A percentile compares a stretch with the other conserved stretches of the same genome.
phyloP scores from a whole-genome alignment of 2,329 filamentous ascomycete genomes.

The Fusarium sororula region DNA sequence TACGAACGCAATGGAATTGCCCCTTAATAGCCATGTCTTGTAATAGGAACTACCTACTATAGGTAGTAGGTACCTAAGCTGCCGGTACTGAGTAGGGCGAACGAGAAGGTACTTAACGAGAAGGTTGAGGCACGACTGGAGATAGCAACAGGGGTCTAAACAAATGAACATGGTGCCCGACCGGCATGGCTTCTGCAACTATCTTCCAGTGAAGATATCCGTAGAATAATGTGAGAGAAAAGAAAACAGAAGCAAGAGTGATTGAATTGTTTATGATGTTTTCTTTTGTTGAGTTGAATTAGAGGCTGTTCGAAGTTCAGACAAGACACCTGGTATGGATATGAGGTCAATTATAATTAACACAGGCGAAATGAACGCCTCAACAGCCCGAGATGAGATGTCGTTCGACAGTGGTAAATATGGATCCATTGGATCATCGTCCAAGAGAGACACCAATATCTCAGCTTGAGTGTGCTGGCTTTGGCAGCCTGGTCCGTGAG shows the following conservation, averaged over 20 bases:
- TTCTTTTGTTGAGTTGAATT: not conserved
- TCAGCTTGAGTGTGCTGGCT: not conserved
- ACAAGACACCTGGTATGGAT: not conserved
- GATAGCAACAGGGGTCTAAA: slow-evolving; percentile 18
- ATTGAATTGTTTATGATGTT: not conserved
- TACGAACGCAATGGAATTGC: slow-evolving; percentile 9
- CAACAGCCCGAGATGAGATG: slow-evolving; percentile 25
- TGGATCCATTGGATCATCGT: slow-evolving; percentile 40
- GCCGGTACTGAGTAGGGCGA: not conserved
- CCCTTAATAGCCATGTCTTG: not conserved
- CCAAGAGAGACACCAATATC: slow-evolving; percentile 22
- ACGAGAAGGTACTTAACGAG: not conserved
- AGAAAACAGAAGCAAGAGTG: not conserved
- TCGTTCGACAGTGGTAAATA: slow-evolving; percentile 37
- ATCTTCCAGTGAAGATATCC: not conserved
- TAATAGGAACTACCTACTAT: not conserved
- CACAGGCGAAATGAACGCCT: slow-evolving; percentile 22
- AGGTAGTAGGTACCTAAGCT: not conserved
- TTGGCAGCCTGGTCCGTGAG: not conserved
- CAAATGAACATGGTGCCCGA: slow-evolving; percentile 7
- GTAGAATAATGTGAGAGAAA: not conserved
- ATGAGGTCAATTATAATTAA: slow-evolving; percentile 1
- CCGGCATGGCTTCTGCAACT: slow-evolving; percentile 6
- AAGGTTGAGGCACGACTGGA: not conserved
- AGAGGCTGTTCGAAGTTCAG: not conserved